A percentile compares a stretch with the other conserved stretches of the same genome.
These are phyloP conservation scores for Hemileia vastatrix DNA, from an alignment of 1,284 basidiomycete species.

Conservation along the genomic window DNA sequence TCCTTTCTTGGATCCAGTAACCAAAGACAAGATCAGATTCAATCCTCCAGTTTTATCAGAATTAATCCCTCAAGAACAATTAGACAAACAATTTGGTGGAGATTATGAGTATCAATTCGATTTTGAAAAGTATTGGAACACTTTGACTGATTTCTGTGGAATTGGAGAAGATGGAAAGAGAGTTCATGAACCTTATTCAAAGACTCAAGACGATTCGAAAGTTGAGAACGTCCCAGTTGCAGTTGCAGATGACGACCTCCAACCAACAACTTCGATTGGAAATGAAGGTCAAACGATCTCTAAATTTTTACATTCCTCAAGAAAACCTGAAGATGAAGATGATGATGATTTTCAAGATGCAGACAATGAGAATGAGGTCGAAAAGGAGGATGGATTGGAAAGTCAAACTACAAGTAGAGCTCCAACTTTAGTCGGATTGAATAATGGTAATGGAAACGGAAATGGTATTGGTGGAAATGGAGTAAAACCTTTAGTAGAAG, in stretches of 20 bases:
- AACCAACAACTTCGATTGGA: too few relatives aligned
- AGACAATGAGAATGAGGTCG: background rate
- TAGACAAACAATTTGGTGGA: slow-evolving; percentile 74
- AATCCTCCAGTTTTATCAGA: slow-evolving; percentile 65
- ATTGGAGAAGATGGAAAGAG: background rate
- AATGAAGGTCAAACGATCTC: background rate
- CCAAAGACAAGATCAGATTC: slow-evolving; percentile 73
- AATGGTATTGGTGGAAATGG: too few relatives aligned
- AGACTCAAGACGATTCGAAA: background rate
- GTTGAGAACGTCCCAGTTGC: background rate
- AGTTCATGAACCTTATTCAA: background rate
- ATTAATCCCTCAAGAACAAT: slow-evolving; percentile 62
- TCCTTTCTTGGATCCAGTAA: slow-evolving; percentile 81
- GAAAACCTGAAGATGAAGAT: background rate
- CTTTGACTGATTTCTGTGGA: background rate
- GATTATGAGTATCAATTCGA: slow-evolving; percentile 64
- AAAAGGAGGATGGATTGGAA: background rate
- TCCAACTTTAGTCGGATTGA: background rate
- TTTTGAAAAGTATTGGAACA: slow-evolving; percentile 37
- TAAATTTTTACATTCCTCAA: background rate
- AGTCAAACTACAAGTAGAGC: background rate
- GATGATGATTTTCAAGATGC: background rate
- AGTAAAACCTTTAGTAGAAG: too few relatives aligned
- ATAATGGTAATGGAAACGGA: too few relatives aligned
- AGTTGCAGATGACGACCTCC: too few relatives aligned